A percentile compares a stretch with the other conserved stretches of the same genome.
Evolutionary conservation across 1,284 basidiomycete genomes (phyloP).

Genomic region (Termitomyces sp.): DNA sequence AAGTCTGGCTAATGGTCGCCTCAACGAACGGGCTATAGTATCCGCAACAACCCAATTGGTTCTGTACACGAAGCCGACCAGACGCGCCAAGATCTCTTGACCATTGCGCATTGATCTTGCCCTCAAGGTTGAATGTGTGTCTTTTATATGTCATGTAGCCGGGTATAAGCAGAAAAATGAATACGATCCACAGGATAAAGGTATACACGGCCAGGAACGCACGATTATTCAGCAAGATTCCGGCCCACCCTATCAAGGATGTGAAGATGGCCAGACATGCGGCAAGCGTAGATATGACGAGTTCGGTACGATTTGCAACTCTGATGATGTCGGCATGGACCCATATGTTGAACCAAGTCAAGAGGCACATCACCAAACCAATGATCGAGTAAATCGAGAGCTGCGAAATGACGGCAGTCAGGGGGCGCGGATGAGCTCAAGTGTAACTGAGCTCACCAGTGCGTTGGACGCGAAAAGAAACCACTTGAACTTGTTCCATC

Average conservation of each 20-base stretch:
- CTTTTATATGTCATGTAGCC: constrained; percentile 70
- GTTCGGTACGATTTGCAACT: constrained; percentile 55
- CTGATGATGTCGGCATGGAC: constrained; percentile 54
- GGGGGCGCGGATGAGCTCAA: neutral
- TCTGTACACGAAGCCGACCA: constrained; percentile 58
- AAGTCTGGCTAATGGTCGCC: constrained; percentile 58
- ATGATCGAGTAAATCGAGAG: constrained; percentile 49
- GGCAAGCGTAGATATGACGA: constrained; percentile 58
- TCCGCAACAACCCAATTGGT: constrained; percentile 63
- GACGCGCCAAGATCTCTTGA: constrained; percentile 45
- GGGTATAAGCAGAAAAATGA: constrained; percentile 57
- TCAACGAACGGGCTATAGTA: constrained; percentile 68
- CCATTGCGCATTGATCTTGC: constrained; percentile 70
- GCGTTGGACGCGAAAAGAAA: constrained; percentile 50
- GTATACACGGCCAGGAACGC: constrained; percentile 64
- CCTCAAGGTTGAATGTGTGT: constrained; percentile 65
- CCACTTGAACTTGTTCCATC: constrained; percentile 74
- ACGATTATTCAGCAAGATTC: constrained; percentile 70
- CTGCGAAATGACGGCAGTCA: constrained; percentile 23
- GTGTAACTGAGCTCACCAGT: constrained; percentile 38
- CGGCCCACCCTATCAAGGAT: constrained; percentile 58
- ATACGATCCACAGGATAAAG: constrained; percentile 59
- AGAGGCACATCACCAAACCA: constrained; percentile 49
- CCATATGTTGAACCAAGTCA: constrained; percentile 67
- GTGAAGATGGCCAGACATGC: constrained; percentile 47